Evolutionary conservation across 305 asterid genomes (phyloP).

Genomic region (Fraxinus platypoda): DNA sequence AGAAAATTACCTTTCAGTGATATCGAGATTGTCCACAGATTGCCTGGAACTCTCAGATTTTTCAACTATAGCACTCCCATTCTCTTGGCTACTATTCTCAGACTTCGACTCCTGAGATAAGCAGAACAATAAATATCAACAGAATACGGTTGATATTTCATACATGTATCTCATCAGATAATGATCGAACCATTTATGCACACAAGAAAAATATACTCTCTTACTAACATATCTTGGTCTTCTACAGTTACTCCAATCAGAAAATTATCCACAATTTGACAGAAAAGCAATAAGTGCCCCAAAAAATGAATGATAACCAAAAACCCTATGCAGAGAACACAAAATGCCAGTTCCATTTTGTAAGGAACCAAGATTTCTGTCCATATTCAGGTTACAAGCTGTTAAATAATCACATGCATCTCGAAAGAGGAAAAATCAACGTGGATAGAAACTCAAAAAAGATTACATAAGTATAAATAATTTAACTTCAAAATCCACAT

Average conservation of each 20-base stretch:
- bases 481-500: background rate
- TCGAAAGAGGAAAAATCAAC: background rate
- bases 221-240: background rate
- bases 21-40: conserved; percentile 41
- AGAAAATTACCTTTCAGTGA: conserved; percentile 52
- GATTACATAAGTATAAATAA: background rate
- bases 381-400: conserved; percentile 1
- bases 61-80: conserved; percentile 44
- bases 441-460: background rate
- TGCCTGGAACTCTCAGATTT: conserved; percentile 44
- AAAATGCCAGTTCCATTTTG: background rate
- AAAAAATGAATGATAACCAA: background rate
- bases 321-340: background rate
- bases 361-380: background rate
- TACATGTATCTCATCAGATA: background rate
- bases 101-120: conserved; percentile 46
- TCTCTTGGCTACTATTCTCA: conserved; percentile 50
- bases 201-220: background rate
- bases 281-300: background rate
- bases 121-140: conserved; percentile 7
- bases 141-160: background rate
- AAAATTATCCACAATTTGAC: conserved; percentile 1
- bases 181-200: background rate
- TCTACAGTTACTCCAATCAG: background rate
- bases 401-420: background rate